Conservation (phyloP, 176 grass and related monocot genomes). For the Leersia perrieri region DNA sequence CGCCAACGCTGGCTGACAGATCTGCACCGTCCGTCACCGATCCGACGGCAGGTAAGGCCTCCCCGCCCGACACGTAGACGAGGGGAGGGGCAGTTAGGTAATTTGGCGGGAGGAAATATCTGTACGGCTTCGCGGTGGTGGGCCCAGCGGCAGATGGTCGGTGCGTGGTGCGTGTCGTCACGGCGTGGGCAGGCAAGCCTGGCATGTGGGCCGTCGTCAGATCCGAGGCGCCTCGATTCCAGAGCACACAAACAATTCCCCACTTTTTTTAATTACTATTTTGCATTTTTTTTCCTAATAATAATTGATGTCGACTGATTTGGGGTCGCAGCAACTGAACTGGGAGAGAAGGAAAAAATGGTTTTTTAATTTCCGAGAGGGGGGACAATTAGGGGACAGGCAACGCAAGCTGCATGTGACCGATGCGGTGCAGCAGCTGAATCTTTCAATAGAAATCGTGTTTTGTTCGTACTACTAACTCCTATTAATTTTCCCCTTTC, state of each 20-base stretch:
- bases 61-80: no score
- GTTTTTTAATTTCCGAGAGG: background rate
- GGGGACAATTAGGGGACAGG: background rate
- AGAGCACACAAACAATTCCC: no score
- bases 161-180: constrained; percentile 41
- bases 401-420: background rate
- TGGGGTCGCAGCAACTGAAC: no score
- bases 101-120: background rate
- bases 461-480: background rate
- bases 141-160: constrained; percentile 16
- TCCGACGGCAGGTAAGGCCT: background rate
- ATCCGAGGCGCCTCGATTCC: constrained; percentile 32
- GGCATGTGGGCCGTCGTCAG: constrained; percentile 26
- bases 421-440: background rate
- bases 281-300: no score
- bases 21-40: background rate
- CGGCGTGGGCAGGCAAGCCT: constrained; percentile 1
- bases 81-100: constrained; percentile 14
- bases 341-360: background rate
- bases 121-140: background rate
- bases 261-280: no score
- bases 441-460: background rate
- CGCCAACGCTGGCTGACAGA: no score
- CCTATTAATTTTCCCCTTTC: background rate
- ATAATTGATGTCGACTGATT: no score